Percentiles rank a stretch among this genome's conserved stretches.
Evolutionary conservation across 371 early-diverging fungal species (phyloP).

Genomic region (Paraphysoderma sedebokerense): DNA sequence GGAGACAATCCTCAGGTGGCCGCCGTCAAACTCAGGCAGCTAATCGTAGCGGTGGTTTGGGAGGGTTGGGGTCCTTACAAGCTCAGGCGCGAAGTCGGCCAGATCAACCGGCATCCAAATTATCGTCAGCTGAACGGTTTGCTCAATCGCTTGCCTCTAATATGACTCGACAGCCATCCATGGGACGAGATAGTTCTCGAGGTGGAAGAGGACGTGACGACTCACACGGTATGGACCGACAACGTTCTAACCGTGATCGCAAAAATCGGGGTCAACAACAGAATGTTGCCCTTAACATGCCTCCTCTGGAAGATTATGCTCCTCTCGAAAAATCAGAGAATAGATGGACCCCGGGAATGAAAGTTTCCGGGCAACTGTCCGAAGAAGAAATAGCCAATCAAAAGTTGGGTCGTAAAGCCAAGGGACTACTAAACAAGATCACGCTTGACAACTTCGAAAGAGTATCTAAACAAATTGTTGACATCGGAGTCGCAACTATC

Average conservation of each 20-base stretch:
- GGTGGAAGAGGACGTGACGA: too few relatives aligned
- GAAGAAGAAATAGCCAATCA: constrained; percentile 24
- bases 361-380: constrained; percentile 13
- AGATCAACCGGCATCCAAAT: too few relatives aligned
- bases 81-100: too few relatives aligned
- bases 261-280: constrained; percentile 16
- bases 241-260: constrained; percentile 31
- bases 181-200: too few relatives aligned
- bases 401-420: constrained; percentile 51
- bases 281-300: constrained; percentile 34
- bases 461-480: constrained; percentile 64
- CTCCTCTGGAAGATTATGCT: constrained; percentile 40
- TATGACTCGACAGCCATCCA: too few relatives aligned
- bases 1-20: too few relatives aligned
- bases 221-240: constrained; percentile 36
- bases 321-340: constrained; percentile 65
- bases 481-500: constrained; percentile 44
- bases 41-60: too few relatives aligned
- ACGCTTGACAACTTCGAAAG: constrained; percentile 84
- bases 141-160: too few relatives aligned
- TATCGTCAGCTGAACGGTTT: too few relatives aligned
- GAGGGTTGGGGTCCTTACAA: too few relatives aligned
- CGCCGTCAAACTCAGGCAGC: too few relatives aligned
- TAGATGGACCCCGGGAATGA: constrained; percentile 57
- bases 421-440: constrained; percentile 81